Evolutionary conservation across 805 yeast genomes (phyloP), one percentile per base, ranked within the genome.

Genomic region (Starmerella sp.): DNA sequence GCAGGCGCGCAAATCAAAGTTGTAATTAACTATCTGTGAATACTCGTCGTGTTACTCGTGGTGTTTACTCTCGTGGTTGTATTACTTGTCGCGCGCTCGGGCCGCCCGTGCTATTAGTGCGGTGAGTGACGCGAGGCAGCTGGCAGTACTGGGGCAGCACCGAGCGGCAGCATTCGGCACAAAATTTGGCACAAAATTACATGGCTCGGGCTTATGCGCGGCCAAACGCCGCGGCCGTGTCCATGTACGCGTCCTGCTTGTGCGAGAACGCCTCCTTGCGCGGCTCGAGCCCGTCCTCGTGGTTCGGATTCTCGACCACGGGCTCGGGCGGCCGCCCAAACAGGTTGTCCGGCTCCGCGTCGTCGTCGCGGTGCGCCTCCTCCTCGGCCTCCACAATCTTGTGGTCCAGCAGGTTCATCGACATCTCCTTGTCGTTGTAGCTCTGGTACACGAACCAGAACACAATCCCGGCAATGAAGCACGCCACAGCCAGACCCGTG

Each of bases 361-460:
- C 31, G 31, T 29, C 15, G 14, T 34, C 49, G 6, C 31, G 14
- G 15, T 46, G 31, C 30, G 6, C 10, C 30, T 46, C 43, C 28
- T 36, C 41, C 10, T 17, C 14, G 13, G 31, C 51, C 34, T 39
- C 43, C 29, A n/a, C 43, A 11, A 48, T 6, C 38, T 36, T 28
- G 8, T 29, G 32, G 38, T 50, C 53, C 39, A 41, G 53, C 47
- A 50, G 22, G 15, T 41, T 50, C 37, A 50, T 11, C 13, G 9
- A 13, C 31, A 15, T 11, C 53, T 57, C 60, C 30, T 51, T 51
- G 49, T 57, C 60, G 37, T 57, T 57, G 34, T 54, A 54, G 31
- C 53, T 46, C 53, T 57, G 57, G 79, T 80, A 83, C 52, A 71
- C 62, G 59, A 79, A 41, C 83, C 83, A 82, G 80, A 85, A 85